Base-by-base conservation (phyloP, 2,329 filamentous ascomycete genomes). In the Zymoseptoria passerinii region DNA sequence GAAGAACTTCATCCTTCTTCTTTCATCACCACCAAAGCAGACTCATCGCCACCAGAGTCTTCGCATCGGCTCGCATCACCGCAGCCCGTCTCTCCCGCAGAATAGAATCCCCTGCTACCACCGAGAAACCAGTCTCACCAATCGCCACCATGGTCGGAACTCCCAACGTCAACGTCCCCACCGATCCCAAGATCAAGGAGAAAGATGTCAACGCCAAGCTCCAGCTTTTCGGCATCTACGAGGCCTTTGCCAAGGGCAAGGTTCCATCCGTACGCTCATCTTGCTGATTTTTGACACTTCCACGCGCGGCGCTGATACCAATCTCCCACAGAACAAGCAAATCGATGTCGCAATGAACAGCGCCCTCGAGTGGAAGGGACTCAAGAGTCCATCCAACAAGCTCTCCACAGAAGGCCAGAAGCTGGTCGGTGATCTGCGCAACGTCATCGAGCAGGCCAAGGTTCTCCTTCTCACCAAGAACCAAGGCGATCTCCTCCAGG, bases 341-440 rank as follows among this genome's bases (percentile, higher is more conserved):
- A 95, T 96, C 73, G 94, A 97, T 77, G 81, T 96, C 53, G 92
- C 94, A 28, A 77, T 99, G 72, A 97, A 95, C 81, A 94, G 88
- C 72, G 88, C 90, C 67, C 80, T 96, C 54, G 80, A 80, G 35
- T 92, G 88, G 65, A 85, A 82, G 71, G 79, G 84, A 8, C 78
- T 97, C 27, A 75, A 83, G 3, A 83, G 77, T 23, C 91, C 92
- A 5, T 87, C 89, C 0, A 77, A 81, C 60, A 87, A 87, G 71
- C 85, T 99, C 5, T 97, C 92, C 0, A 65, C 80, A 1, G 94
- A 99, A 66, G 94, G 94, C 59, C 86, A 86, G 71, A 75, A 77
- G n/a, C 82, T 99, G 2, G 83, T 96, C 3, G 77, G 78, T 49
- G 92, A 97, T 66, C 76, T 94, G 58, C 85, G 84, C 61, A 80